These are phyloP conservation scores for Trichoderma atroviride DNA, from an alignment of 2,329 filamentous ascomycete genomes.

Conservation along the genomic window DNA sequence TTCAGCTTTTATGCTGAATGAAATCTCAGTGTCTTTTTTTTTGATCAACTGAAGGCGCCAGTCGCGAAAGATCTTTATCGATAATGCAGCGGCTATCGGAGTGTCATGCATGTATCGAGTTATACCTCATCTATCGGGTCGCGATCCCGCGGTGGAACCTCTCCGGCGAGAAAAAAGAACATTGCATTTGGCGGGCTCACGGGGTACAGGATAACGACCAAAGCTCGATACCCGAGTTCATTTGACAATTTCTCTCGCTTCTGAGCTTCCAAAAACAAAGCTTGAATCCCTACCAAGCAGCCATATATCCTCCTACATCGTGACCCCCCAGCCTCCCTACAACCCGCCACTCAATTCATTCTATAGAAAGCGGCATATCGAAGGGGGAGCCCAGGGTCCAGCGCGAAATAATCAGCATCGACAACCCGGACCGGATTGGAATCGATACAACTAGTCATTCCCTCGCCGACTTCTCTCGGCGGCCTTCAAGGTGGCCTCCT, in stretches of 20 bases:
- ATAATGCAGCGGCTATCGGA: not conserved
- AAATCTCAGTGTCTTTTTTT: not conserved
- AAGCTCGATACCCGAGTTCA: not conserved
- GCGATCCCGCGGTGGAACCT: conserved; percentile 3
- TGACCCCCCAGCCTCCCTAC: not conserved
- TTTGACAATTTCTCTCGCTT: not conserved
- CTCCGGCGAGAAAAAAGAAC: not conserved
- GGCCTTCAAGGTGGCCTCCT: conserved; percentile 40
- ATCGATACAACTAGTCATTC: not conserved
- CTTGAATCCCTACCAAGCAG: not conserved
- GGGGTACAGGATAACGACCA: not conserved
- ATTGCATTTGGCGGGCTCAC: not conserved
- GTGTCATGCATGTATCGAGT: not conserved
- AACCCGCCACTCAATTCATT: not conserved
- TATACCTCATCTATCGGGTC: not conserved
- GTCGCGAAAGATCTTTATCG: not conserved
- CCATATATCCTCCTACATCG: not conserved
- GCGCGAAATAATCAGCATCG: not conserved
- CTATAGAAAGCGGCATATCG: not conserved
- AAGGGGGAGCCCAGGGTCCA: not conserved
- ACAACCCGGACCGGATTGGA: not conserved
- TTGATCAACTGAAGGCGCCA: not conserved
- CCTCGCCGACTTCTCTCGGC: conserved; percentile 19
- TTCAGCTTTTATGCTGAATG: not conserved
- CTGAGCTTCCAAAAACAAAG: not conserved